phyloP scores from a whole-genome alignment of 495 filamentous ascomycete genomes.

The Usnea hakonensis region DNA sequence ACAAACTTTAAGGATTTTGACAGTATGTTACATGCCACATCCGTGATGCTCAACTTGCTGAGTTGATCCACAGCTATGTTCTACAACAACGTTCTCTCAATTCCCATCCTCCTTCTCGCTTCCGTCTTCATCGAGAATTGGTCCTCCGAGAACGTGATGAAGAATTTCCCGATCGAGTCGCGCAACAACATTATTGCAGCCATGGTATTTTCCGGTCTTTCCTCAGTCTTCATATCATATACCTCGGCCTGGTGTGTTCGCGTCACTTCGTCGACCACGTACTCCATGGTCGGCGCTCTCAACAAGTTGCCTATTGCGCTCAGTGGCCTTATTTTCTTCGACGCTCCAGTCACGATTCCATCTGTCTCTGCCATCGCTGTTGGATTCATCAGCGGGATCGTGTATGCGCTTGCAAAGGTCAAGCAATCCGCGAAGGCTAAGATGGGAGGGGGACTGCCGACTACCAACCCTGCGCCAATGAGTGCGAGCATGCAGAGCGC shows the following conservation, averaged over 20 bases:
- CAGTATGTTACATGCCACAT: slow-evolving; percentile 53
- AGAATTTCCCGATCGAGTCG: slow-evolving; percentile 76
- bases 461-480: slow-evolving; percentile 57
- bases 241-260: slow-evolving; percentile 98
- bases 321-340: slow-evolving; percentile 88
- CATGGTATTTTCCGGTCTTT: slow-evolving; percentile 91
- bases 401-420: slow-evolving; percentile 88
- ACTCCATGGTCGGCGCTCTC: slow-evolving; percentile 94
- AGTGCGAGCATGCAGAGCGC: slow-evolving; percentile 90
- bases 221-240: slow-evolving; percentile 96
- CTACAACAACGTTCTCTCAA: slow-evolving; percentile 98
- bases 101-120: slow-evolving; percentile 78
- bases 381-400: slow-evolving; percentile 85
- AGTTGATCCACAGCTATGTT: slow-evolving; percentile 70
- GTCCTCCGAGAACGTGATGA: slow-evolving; percentile 72
- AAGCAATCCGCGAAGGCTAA: slow-evolving; percentile 60
- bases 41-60: neutral
- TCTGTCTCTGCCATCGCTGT: slow-evolving; percentile 82
- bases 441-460: slow-evolving; percentile 55
- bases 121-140: slow-evolving; percentile 87
- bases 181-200: slow-evolving; percentile 71
- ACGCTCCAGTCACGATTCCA: slow-evolving; percentile 86
- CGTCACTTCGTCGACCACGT: slow-evolving; percentile 91
- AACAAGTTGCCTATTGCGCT: slow-evolving; percentile 96
- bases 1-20: slow-evolving; percentile 99